A percentile compares a stretch with the other conserved stretches of the same genome.
Evolutionary conservation across 1,284 basidiomycete genomes (phyloP).

Genomic region (Pseudozyma thailandica): DNA sequence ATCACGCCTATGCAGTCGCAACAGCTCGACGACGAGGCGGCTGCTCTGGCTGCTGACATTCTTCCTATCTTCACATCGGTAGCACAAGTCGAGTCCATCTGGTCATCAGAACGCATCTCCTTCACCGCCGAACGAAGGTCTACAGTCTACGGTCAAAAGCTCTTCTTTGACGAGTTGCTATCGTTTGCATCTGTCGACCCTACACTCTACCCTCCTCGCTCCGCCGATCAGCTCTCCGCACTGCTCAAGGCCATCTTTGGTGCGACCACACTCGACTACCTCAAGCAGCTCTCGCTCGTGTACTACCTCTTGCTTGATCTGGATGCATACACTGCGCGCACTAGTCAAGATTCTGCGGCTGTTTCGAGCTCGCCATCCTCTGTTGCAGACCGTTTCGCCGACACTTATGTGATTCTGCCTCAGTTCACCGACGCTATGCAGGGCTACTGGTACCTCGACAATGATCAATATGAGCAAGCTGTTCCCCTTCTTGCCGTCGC

Average conservation of each 20-base stretch:
- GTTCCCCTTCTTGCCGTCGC: slow-evolving; percentile 37
- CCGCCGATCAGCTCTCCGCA: slow-evolving; percentile 16
- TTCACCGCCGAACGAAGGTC: slow-evolving; percentile 15
- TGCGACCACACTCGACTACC: slow-evolving; percentile 39
- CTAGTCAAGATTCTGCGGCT: neutral
- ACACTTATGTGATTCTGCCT: slow-evolving; percentile 41
- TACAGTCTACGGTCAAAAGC: slow-evolving; percentile 14
- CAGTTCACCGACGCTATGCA: slow-evolving; percentile 50
- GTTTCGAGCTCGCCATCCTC: neutral
- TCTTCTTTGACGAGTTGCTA: slow-evolving; percentile 54
- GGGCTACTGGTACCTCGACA: slow-evolving; percentile 56
- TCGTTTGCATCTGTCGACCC: slow-evolving; percentile 38
- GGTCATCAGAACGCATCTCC: slow-evolving; percentile 23
- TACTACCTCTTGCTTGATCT: slow-evolving; percentile 53
- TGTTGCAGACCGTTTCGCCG: slow-evolving; percentile 39
- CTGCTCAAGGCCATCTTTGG: slow-evolving; percentile 42
- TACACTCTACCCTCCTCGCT: slow-evolving; percentile 36
- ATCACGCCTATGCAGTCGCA: slow-evolving; percentile 1
- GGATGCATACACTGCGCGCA: slow-evolving; percentile 17
- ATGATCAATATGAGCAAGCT: slow-evolving; percentile 43
- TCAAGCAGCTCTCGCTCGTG: slow-evolving; percentile 46
- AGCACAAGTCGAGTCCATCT: slow-evolving; percentile 24
- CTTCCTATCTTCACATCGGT: slow-evolving; percentile 30
- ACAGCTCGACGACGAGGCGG: slow-evolving; percentile 28
- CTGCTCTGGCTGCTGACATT: slow-evolving; percentile 38